A percentile compares a stretch with the other conserved stretches of the same genome.
Conservation (phyloP, 495 filamentous ascomycete genomes). For the Polyplosphaeria fusca region DNA sequence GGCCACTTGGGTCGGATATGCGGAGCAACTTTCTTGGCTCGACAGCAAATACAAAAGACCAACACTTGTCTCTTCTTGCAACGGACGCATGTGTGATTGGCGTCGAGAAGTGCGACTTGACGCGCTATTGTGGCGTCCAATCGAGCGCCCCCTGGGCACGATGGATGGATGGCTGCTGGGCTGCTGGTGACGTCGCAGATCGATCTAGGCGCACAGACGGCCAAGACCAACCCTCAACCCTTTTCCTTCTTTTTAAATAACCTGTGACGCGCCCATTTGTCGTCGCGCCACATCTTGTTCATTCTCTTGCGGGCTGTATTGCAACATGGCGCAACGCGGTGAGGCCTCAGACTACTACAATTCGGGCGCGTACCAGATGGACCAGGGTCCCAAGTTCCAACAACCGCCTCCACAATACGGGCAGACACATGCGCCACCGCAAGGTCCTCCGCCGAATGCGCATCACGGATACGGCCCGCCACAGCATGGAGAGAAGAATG, state of each 20-base stretch:
- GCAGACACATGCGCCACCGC: slow-evolving; percentile 11
- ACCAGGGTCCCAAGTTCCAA: slow-evolving; percentile 10
- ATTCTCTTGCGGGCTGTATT: not conserved
- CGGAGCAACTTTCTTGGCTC: not conserved
- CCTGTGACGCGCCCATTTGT: not conserved
- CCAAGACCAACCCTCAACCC: not conserved
- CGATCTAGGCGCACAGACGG: no score
- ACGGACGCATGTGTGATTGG: not conserved
- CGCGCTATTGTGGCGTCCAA: not conserved
- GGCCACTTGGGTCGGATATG: not conserved
- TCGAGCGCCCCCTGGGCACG: not conserved
- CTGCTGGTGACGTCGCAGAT: not conserved
- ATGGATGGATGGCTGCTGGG: no score
- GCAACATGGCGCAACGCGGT: slow-evolving; percentile 18
- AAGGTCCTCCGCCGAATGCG: not conserved
- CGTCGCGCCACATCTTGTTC: not conserved
- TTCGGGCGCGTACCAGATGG: slow-evolving; percentile 14
- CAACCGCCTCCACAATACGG: slow-evolving; percentile 22
- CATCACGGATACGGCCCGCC: not conserved
- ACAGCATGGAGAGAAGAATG: slow-evolving; percentile 45
- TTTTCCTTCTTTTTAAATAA: not conserved
- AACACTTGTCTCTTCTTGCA: not conserved
- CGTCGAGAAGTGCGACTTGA: no score
- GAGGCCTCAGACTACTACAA: slow-evolving; percentile 33
- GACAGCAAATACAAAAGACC: not conserved